Base-by-base conservation (phyloP, 2,329 filamentous ascomycete species). In the Paraphaeosphaeria sporulosa region DNA sequence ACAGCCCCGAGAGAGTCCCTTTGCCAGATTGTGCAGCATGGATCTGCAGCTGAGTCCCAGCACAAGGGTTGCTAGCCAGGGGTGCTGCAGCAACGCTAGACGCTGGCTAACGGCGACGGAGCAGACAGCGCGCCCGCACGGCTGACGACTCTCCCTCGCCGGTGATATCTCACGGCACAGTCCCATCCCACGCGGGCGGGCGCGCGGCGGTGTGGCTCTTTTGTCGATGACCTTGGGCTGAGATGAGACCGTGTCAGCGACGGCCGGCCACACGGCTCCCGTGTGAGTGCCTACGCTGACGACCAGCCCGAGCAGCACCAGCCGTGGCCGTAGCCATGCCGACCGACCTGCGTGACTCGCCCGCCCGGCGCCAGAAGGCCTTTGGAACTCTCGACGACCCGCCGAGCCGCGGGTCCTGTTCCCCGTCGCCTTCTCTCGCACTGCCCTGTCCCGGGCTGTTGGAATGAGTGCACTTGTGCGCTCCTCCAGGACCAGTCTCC, bases 191-290 rank as follows among this genome's bases (percentile, higher is more conserved):
- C 53, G 53, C 53, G 53, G 43, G 53, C 53, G 38, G 43, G 3
- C 55, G 49, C 46, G 30, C 44, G 54, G 53, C 48, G 59, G n/a
- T 36, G 44, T 40, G 38, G 30, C 13, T 15, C 1, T 40, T 2
- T 17, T 2, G 4, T 15, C n/a, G 15, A 40, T 32, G 36, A 8
- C 17, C 17, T 5, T n/a, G 38, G 38, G 65, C 68, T 72, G 58
- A 71, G 70, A 70, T 71, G 69, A 71, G 68, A 70, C 66, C 63
- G 67, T 66, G 69, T 70, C 71, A 71, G 68, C 70, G 62, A 40
- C 38, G 38, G 17, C 13, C 46, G 57, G 53, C 53, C 53, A 23
- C 59, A n/a, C n/a, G n/a, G n/a, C n/a, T n/a, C n/a, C n/a, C n/a
- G n/a, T n/a, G n/a, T n/a, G n/a, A n/a, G n/a, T n/a, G n/a, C n/a